Percentiles rank a stretch among this genome's conserved stretches.
Conservation (phyloP, 352 stramenopile species). For the Phytopythium chamaehyphon region DNA sequence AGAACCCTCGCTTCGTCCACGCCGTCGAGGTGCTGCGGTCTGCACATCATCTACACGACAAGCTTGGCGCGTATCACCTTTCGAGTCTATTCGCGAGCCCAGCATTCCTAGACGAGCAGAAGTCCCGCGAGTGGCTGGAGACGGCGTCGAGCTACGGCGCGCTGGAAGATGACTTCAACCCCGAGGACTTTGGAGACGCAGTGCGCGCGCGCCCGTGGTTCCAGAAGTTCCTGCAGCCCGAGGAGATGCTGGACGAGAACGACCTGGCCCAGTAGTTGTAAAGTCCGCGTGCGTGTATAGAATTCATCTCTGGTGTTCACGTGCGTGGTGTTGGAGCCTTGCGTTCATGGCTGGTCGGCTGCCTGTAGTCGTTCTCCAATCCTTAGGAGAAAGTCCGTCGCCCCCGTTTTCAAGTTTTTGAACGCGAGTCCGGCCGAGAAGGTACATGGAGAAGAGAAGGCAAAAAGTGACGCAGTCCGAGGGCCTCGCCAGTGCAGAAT, state of each 20-base stretch:
- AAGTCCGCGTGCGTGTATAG: background rate
- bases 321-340: no score
- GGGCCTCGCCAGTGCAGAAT: background rate
- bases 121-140: slow-evolving; percentile 72
- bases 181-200: slow-evolving; percentile 38
- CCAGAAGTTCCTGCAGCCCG: slow-evolving; percentile 41
- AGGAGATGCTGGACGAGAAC: slow-evolving; percentile 23
- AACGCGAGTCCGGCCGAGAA: background rate
- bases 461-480: background rate
- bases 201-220: slow-evolving; percentile 62
- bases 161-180: slow-evolving; percentile 70
- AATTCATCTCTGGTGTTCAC: slow-evolving; percentile 3
- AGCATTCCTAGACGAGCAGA: slow-evolving; percentile 57
- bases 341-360: no score
- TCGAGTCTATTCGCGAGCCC: slow-evolving; percentile 57
- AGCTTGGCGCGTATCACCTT: slow-evolving; percentile 74
- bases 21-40: slow-evolving; percentile 60
- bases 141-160: slow-evolving; percentile 77
- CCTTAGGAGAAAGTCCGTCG: background rate
- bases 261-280: slow-evolving; percentile 2
- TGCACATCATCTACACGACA: slow-evolving; percentile 81
- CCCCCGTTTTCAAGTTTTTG: slow-evolving; percentile 3
- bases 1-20: slow-evolving; percentile 29
- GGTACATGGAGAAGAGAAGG: background rate
- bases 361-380: no score